Conservation (phyloP, 139 green algal species). For the Chlamydomonas sphaeroides region DNA sequence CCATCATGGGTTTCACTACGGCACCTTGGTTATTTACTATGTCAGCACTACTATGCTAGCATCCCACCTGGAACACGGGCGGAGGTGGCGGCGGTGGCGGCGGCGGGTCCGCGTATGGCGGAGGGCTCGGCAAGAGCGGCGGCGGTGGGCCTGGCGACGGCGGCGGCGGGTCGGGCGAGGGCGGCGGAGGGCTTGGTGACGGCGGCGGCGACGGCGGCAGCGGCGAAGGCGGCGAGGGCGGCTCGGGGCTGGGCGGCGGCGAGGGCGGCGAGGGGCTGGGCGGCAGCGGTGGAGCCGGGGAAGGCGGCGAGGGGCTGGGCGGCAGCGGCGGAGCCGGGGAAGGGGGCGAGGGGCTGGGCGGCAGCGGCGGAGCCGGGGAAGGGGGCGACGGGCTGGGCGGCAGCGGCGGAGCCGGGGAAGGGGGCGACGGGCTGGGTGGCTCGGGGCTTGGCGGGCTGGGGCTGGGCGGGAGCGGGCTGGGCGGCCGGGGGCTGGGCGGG, state of each 20-base stretch:
- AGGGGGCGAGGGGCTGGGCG: not conserved
- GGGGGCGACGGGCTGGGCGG: not conserved
- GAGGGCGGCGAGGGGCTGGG: not conserved
- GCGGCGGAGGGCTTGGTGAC: not conserved
- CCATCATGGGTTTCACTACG: no score
- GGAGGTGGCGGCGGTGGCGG: not conserved
- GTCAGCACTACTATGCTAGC: no score
- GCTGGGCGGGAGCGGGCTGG: not conserved
- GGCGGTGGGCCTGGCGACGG: no score
- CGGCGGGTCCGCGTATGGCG: not conserved
- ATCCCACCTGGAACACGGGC: constrained; percentile 15
- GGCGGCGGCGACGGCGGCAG: not conserved
- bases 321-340: not conserved
- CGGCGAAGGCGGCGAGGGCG: not conserved
- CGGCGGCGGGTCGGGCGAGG: no score
- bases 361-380: not conserved
- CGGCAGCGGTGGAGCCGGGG: not conserved
- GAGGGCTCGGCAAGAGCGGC: no score
- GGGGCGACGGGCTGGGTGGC: not conserved
- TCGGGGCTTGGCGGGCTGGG: not conserved
- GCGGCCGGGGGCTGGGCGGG: not conserved
- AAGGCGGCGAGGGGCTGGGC: not conserved
- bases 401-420: not conserved
- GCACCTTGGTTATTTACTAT: no score
- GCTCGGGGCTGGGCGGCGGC: not conserved